Percentiles rank a stretch among this genome's conserved stretches.
These are phyloP conservation scores for Aspergillus caelatus DNA, from an alignment of 2,329 filamentous ascomycete species.

Conservation along the genomic window DNA sequence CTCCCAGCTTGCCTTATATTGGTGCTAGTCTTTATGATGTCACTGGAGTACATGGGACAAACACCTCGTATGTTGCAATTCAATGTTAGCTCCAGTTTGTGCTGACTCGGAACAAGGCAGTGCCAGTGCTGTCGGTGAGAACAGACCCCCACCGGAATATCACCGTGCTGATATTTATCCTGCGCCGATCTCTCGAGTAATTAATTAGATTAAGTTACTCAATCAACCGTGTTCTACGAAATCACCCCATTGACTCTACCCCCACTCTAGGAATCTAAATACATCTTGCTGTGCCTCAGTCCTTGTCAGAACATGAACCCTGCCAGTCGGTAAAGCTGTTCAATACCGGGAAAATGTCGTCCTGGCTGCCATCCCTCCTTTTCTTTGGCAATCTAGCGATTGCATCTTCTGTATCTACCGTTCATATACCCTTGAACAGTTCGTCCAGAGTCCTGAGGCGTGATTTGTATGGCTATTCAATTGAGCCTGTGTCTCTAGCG, in stretches of 20 bases:
- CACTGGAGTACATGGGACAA: not conserved
- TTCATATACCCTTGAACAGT: not conserved
- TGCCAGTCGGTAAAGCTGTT: not conserved
- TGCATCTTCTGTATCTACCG: not conserved
- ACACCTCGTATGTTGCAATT: not conserved
- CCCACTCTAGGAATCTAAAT: not conserved
- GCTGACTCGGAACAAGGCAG: not conserved
- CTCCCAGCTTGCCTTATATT: not conserved
- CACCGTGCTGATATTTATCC: not conserved
- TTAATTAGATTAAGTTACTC: not conserved
- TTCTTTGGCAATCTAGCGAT: not conserved
- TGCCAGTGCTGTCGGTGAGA: not conserved
- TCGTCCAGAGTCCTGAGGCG: not conserved
- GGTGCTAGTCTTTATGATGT: not conserved
- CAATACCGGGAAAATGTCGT: not conserved
- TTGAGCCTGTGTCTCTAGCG: slow-evolving; percentile 6
- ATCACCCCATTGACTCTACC: not conserved
- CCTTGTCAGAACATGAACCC: not conserved
- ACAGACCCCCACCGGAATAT: not conserved
- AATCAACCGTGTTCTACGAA: not conserved
- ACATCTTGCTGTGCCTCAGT: not conserved
- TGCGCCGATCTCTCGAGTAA: not conserved
- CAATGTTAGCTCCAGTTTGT: not conserved
- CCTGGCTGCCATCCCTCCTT: not conserved
- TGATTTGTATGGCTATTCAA: slow-evolving; percentile 13